Evolutionary conservation across 1,284 basidiomycete genomes (phyloP).

Genomic region (Pseudozyma thailandica): DNA sequence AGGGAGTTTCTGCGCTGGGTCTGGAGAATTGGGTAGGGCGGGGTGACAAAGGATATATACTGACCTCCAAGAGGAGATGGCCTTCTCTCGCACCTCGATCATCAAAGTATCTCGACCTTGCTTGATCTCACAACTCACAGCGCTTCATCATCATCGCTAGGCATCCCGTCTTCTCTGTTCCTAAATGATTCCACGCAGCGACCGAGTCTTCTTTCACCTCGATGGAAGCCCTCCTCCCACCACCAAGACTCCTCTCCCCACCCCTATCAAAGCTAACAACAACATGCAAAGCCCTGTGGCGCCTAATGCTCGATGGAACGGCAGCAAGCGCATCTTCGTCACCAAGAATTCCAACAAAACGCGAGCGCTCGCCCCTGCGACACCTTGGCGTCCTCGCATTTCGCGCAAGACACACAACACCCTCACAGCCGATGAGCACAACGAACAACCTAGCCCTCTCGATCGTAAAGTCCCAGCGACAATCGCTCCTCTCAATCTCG

Average conservation of each 20-base stretch:
- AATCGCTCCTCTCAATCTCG: slow-evolving; percentile 17
- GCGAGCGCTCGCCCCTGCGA: slow-evolving; percentile 18
- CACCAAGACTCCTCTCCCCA: slow-evolving; percentile 5
- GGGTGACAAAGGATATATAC: slow-evolving; percentile 19
- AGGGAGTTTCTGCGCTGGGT: background rate
- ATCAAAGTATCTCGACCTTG: background rate
- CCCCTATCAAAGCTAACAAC: background rate
- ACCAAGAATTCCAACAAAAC: slow-evolving; percentile 17
- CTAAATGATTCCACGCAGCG: slow-evolving; percentile 33
- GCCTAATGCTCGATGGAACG: background rate
- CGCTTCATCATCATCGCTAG: background rate
- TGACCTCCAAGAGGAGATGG: background rate
- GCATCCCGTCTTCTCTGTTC: background rate
- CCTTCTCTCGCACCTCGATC: background rate
- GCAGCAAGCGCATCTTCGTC: slow-evolving; percentile 11
- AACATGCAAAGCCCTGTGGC: background rate
- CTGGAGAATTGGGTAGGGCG: background rate
- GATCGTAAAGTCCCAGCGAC: slow-evolving; percentile 18
- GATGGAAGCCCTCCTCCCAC: slow-evolving; percentile 4
- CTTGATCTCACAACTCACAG: background rate
- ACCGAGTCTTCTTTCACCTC: slow-evolving; percentile 20
- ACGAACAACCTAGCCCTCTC: slow-evolving; percentile 23
- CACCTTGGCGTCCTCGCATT: slow-evolving; percentile 38
- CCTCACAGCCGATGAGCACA: slow-evolving; percentile 1
- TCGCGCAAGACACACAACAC: slow-evolving; percentile 14